Evolutionary conservation across 2,329 filamentous ascomycete species (phyloP).

Genomic region (Cordyceps sp.): DNA sequence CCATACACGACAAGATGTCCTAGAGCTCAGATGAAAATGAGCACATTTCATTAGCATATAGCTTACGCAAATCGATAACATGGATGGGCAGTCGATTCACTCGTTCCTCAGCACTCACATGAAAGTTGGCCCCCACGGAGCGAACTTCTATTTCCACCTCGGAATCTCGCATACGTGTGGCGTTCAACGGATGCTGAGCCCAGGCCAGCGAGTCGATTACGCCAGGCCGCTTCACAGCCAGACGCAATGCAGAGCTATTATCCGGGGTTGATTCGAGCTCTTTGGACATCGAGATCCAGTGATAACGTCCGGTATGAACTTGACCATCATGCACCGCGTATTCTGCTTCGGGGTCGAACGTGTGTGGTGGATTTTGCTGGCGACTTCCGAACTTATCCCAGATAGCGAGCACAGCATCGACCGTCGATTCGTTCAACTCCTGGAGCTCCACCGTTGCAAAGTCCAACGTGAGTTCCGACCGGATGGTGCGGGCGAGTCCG

Average conservation of each 20-base stretch:
- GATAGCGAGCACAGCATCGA: not conserved
- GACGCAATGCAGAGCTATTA: not conserved
- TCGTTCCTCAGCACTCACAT: too few species aligned
- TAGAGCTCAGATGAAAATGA: not conserved
- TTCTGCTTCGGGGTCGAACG: not conserved
- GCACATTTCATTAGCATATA: too few species aligned
- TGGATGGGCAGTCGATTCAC: too few species aligned
- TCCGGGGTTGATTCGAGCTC: not conserved
- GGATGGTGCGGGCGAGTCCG: conserved; percentile 2
- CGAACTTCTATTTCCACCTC: too few species aligned
- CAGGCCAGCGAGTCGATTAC: not conserved
- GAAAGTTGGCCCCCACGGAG: too few species aligned
- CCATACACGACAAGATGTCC: conserved; percentile 5
- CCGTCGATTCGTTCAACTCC: not conserved
- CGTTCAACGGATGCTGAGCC: too few species aligned
- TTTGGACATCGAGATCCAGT: not conserved
- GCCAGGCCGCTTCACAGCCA: not conserved
- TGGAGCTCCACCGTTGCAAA: conserved; percentile 3
- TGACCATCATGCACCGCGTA: not conserved
- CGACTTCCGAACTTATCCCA: not conserved
- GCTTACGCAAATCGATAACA: too few species aligned
- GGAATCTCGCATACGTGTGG: too few species aligned
- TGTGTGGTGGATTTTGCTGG: not conserved
- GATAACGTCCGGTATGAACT: not conserved
- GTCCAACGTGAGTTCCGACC: conserved; percentile 2